Conservation (phyloP, 2,329 filamentous ascomycete genomes). For the Ophiocordyceps camponoti-saundersi region DNA sequence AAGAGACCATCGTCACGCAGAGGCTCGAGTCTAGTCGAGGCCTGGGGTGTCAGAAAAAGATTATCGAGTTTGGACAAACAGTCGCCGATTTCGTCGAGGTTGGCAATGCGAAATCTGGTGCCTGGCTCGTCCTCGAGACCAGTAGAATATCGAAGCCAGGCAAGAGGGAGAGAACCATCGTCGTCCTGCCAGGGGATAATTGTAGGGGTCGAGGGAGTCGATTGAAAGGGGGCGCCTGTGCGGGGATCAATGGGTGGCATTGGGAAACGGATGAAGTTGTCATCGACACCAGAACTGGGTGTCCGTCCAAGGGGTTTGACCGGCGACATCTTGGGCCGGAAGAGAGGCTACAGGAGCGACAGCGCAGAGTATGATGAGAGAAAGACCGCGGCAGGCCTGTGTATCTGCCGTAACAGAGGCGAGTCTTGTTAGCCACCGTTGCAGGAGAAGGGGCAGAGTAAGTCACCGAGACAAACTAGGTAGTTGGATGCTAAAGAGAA, state of each 20-base stretch:
- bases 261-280: conserved; percentile 9
- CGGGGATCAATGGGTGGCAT: conserved; percentile 31
- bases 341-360: background rate
- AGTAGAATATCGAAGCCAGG: conserved; percentile 50
- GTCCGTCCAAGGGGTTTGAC: conserved; percentile 22
- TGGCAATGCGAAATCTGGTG: conserved; percentile 49
- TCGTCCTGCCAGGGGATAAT: conserved; percentile 16
- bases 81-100: conserved; percentile 49
- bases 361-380: background rate
- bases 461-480: background rate
- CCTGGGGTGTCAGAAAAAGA: conserved; percentile 3
- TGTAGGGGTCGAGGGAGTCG: conserved; percentile 26
- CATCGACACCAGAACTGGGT: conserved; percentile 16
- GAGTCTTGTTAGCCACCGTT: background rate
- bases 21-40: conserved; percentile 12
- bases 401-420: background rate
- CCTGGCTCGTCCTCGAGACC: conserved; percentile 55
- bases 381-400: background rate
- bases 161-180: conserved; percentile 29
- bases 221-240: conserved; percentile 55
- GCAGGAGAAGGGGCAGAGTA: background rate
- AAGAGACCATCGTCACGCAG: conserved; percentile 40
- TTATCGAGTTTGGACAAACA: conserved; percentile 28
- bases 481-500: background rate
- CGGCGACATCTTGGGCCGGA: background rate